These are phyloP conservation scores for Heteromeles arbutifolia DNA, from an alignment of 306 rosid genomes.

Conservation along the genomic window DNA sequence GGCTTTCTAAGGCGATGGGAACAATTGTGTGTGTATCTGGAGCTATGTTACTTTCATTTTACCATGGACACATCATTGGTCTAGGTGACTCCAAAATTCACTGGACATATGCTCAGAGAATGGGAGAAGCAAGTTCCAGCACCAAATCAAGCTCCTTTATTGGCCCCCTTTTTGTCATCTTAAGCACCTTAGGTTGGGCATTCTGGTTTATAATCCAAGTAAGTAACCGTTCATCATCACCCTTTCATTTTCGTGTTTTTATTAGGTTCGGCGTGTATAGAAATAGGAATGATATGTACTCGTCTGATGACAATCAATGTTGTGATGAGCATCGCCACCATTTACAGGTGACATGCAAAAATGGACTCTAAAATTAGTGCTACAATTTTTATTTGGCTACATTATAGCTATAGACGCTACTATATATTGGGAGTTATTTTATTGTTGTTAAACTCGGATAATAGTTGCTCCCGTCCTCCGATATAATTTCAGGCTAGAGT, in stretches of 20 bases:
- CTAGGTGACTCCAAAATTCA: constrained; percentile 54
- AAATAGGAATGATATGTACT: no score
- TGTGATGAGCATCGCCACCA: no score
- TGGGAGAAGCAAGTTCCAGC: constrained; percentile 17
- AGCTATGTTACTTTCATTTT: constrained; percentile 67
- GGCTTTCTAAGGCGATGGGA: constrained; percentile 53
- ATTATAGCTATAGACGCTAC: neutral
- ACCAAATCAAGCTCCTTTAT: constrained; percentile 11
- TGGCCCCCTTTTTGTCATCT: constrained; percentile 38
- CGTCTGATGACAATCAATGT: no score
- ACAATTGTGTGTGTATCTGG: constrained; percentile 70
- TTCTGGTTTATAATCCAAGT: constrained; percentile 66
- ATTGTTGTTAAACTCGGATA: no score
- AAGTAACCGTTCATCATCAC: neutral
- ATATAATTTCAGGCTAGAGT: constrained; percentile 48
- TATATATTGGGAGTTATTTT: neutral
- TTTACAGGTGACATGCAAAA: no score
- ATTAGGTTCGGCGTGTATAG: neutral
- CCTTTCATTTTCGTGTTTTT: neutral
- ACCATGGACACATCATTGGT: constrained; percentile 54
- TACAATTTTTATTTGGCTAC: no score
- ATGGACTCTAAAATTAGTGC: neutral
- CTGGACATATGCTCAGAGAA: constrained; percentile 51
- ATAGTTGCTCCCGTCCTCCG: neutral
- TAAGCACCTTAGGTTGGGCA: constrained; percentile 54